phyloP scores from a whole-genome alignment of 331 rosid species.

The Rosa hybrid region DNA sequence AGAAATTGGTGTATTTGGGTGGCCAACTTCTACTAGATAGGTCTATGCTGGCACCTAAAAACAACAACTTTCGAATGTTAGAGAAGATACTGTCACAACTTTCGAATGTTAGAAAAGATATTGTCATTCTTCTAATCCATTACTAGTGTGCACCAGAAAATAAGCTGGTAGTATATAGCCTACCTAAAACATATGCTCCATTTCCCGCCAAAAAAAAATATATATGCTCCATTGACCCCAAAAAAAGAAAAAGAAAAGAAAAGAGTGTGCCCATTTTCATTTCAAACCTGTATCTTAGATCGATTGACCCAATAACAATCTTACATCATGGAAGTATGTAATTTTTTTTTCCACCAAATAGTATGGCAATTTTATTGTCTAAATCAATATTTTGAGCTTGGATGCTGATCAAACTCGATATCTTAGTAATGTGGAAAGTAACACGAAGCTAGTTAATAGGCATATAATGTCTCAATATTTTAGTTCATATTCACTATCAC shows the following conservation, averaged over 20 bases:
- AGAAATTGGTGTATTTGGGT: conserved; percentile 43
- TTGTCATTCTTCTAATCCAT: not conserved
- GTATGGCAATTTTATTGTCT: too few relatives aligned
- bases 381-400: too few relatives aligned
- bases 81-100: not conserved
- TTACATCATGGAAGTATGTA: too few relatives aligned
- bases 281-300: too few relatives aligned
- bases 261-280: not conserved
- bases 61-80: not conserved
- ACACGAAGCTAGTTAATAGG: too few relatives aligned
- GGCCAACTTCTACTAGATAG: conserved; percentile 40
- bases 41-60: conserved; percentile 19
- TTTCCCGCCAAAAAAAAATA: not conserved
- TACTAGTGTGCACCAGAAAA: not conserved
- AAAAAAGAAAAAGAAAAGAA: not conserved
- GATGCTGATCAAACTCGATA: not conserved
- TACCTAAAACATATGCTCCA: not conserved
- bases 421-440: not conserved
- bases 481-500: too few relatives aligned
- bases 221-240: not conserved
- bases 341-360: too few relatives aligned
- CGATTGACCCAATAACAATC: too few relatives aligned
- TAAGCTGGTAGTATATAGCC: not conserved
- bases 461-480: too few relatives aligned
- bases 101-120: not conserved